Percentiles rank a stretch among this genome's conserved stretches.
Evolutionary conservation across 1,139 yeast genomes (phyloP).

Genomic region (Candida gigantensis): DNA sequence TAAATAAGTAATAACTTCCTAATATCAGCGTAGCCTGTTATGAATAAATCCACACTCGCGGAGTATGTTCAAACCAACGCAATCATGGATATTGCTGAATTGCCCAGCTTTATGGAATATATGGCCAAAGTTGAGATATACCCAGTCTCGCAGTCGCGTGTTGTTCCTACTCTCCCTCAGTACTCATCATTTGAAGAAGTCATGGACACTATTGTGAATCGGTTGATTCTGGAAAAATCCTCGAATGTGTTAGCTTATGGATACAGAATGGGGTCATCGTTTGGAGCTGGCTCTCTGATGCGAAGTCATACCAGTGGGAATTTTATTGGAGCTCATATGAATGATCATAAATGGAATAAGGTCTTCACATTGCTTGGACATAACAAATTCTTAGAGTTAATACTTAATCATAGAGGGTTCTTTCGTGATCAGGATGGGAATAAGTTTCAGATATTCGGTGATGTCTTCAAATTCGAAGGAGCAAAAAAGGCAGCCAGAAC

Average conservation of each 20-base stretch:
- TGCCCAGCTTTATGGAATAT: constrained; percentile 13
- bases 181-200: no score
- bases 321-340: constrained; percentile 7
- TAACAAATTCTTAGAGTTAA: constrained; percentile 28
- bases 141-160: background rate
- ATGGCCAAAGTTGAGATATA: constrained; percentile 7
- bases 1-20: no score
- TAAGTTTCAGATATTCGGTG: constrained; percentile 41
- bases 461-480: no score
- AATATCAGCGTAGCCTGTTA: no score
- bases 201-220: constrained; percentile 24
- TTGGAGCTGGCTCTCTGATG: background rate
- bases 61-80: constrained; percentile 1
- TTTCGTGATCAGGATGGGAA: constrained; percentile 15
- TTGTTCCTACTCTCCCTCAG: no score
- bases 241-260: constrained; percentile 28
- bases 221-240: constrained; percentile 20
- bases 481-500: no score
- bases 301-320: constrained; percentile 2
- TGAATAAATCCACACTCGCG: background rate
- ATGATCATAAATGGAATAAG: constrained; percentile 31
- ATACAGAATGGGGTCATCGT: constrained; percentile 21
- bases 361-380: constrained; percentile 34
- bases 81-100: constrained; percentile 2
- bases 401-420: constrained; percentile 31